Conservation (phyloP, 345 rosid genomes). For the Litchi chinensis region DNA sequence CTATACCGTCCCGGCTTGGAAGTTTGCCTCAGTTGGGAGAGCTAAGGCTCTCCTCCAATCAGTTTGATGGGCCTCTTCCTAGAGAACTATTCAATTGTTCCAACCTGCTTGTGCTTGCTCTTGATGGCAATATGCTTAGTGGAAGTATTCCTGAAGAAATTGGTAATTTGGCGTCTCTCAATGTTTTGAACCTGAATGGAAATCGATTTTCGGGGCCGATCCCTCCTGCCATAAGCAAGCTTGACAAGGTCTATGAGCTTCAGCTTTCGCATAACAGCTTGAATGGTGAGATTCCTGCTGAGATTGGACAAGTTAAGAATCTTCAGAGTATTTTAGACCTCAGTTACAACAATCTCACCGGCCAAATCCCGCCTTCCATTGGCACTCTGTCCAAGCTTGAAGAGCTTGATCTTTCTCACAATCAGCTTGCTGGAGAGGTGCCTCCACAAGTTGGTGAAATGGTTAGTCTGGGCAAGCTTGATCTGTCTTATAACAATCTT, state of each 20-base stretch:
- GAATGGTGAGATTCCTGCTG: constrained; percentile 66
- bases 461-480: constrained; percentile 82
- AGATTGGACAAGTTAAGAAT: constrained; percentile 72
- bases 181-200: constrained; percentile 58
- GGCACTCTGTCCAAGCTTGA: constrained; percentile 71
- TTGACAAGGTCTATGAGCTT: constrained; percentile 73
- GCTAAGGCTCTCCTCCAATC: constrained; percentile 79
- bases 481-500: constrained; percentile 75
- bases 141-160: constrained; percentile 63
- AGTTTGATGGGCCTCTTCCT: constrained; percentile 65
- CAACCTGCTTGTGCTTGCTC: constrained; percentile 67
- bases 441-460: constrained; percentile 64
- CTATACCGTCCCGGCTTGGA: constrained; percentile 80
- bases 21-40: constrained; percentile 65
- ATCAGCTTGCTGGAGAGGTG: constrained; percentile 65
- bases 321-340: constrained; percentile 81
- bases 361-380: constrained; percentile 68
- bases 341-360: constrained; percentile 72
- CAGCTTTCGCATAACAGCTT: constrained; percentile 68
- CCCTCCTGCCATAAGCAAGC: constrained; percentile 68
- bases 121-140: constrained; percentile 62
- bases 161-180: constrained; percentile 63
- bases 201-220: constrained; percentile 71
- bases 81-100: constrained; percentile 65
- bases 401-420: constrained; percentile 81